Evolutionary conservation across 805 yeast species (phyloP).

Genomic region (Pichia thaimueangensis): DNA sequence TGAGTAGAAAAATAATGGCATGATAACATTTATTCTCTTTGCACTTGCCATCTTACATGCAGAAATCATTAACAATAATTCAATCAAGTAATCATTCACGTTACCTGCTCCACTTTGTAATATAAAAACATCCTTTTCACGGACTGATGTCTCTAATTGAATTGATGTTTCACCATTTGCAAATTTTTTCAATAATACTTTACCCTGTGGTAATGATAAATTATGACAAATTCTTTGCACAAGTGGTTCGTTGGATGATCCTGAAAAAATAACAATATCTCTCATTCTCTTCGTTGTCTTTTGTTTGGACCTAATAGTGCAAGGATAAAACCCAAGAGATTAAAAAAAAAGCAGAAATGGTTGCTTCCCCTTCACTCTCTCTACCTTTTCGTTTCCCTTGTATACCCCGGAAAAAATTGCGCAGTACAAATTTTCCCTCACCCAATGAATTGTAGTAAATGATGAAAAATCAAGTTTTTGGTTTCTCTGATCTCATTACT

Average conservation of each 20-base stretch:
- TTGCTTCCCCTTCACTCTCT: too few relatives aligned
- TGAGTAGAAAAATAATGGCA: conserved; percentile 92
- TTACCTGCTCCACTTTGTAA: conserved; percentile 83
- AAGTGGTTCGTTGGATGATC: conserved; percentile 80
- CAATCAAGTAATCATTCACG: conserved; percentile 82
- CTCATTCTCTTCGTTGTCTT: conserved; percentile 44
- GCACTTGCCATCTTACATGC: conserved; percentile 94
- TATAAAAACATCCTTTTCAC: conserved; percentile 94
- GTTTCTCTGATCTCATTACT: too few relatives aligned
- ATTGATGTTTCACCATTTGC: conserved; percentile 95
- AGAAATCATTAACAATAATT: conserved; percentile 74
- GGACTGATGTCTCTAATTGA: conserved; percentile 76
- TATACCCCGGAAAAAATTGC: too few relatives aligned
- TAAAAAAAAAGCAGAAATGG: too few relatives aligned
- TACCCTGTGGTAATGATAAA: conserved; percentile 67
- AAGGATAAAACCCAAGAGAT: too few relatives aligned
- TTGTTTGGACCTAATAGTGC: too few relatives aligned
- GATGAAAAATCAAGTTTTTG: too few relatives aligned
- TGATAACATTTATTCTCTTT: conserved; percentile 78
- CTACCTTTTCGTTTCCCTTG: too few relatives aligned
- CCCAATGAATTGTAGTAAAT: too few relatives aligned
- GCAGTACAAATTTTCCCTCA: too few relatives aligned
- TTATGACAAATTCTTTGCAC: conserved; percentile 70
- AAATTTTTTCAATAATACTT: conserved; percentile 56
- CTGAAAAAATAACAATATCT: conserved; percentile 84